Evolutionary conservation across 768 basidiomycete genomes (phyloP).

Genomic region (Naematelia encephala): DNA sequence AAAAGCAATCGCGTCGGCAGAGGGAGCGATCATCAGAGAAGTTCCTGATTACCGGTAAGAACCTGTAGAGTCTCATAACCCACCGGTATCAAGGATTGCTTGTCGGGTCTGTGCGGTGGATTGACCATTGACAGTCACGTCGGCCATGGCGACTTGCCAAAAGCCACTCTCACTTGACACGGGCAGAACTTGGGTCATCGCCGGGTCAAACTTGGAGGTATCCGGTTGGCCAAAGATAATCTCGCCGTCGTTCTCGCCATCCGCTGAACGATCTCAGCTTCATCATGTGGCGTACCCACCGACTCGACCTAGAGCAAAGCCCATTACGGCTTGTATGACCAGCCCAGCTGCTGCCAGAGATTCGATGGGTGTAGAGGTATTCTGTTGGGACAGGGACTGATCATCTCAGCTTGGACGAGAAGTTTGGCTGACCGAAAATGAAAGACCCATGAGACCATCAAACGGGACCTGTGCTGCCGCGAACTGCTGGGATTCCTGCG

Average conservation of each 20-base stretch:
- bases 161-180: conserved; percentile 52
- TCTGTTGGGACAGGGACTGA: conserved; percentile 66
- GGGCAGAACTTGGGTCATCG: conserved; percentile 51
- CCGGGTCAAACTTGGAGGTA: conserved; percentile 62
- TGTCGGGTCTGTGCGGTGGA: conserved; percentile 57
- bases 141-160: conserved; percentile 71
- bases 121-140: conserved; percentile 60
- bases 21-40: conserved; percentile 44
- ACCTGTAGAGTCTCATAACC: conserved; percentile 51
- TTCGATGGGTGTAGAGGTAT: conserved; percentile 67
- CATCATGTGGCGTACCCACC: conserved; percentile 19
- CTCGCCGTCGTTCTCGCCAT: conserved; percentile 56
- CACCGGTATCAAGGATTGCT: conserved; percentile 69
- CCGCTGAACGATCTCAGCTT: conserved; percentile 15
- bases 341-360: conserved; percentile 60
- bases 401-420: conserved; percentile 61
- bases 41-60: conserved; percentile 21
- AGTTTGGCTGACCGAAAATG: conserved; percentile 12
- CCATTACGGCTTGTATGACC: conserved; percentile 65
- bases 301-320: conserved; percentile 75
- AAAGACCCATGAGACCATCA: conserved; percentile 50
- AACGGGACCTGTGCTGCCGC: conserved; percentile 52
- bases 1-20: conserved; percentile 53
- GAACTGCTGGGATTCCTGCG: conserved; percentile 37
- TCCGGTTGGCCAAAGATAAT: conserved; percentile 79